Evolutionary conservation across 129 eudicot species (phyloP), one percentile per base, ranked within the genome.

Genomic region (Artemisia annua): DNA sequence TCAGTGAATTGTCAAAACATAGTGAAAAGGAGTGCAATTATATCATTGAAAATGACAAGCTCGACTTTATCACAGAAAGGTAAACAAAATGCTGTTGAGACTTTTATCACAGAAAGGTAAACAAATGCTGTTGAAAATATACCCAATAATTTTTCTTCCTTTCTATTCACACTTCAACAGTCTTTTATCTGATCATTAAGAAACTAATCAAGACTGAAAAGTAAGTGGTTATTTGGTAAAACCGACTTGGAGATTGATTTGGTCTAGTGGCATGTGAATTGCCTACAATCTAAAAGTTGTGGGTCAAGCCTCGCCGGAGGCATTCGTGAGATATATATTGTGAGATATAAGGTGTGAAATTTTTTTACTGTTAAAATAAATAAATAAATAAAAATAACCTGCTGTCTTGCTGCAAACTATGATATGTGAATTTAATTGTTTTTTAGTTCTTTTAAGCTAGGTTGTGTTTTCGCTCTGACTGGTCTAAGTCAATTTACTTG

Each of bases 11-110:
- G 4, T 58, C 26, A 19, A 44, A 61, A 26, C 20, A 14, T 16
- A 44, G 48, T 58, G 43, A 32, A 26, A 11, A 54, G 4, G 55
- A 15, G 53, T 71, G 12, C 72, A 78, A 44, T 71, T 63, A 54
- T 78, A 19, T 66, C 17, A 56, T 9, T 11, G 76, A 70, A 32
- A 70, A 39, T 8, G 82, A 78, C 77, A 54, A 3, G 61, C 26
- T 32, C 35, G 30, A 67, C 48, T 61, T 50, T 77, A 61, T 58
- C 69, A 43, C 35, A n/a, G n/a, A n/a, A n/a, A n/a, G n/a, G n/a
- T n/a, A n/a, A n/a, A n/a, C n/a, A n/a, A n/a, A n/a, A n/a, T n/a
- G n/a, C n/a, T n/a, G n/a, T n/a, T n/a, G n/a, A n/a, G n/a, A n/a
- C n/a, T n/a, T n/a, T n/a, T n/a, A n/a, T n/a, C n/a, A n/a, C 15